phyloP scores from a whole-genome alignment of 2,329 filamentous ascomycete species.

The Sporothrix brasiliensis region DNA sequence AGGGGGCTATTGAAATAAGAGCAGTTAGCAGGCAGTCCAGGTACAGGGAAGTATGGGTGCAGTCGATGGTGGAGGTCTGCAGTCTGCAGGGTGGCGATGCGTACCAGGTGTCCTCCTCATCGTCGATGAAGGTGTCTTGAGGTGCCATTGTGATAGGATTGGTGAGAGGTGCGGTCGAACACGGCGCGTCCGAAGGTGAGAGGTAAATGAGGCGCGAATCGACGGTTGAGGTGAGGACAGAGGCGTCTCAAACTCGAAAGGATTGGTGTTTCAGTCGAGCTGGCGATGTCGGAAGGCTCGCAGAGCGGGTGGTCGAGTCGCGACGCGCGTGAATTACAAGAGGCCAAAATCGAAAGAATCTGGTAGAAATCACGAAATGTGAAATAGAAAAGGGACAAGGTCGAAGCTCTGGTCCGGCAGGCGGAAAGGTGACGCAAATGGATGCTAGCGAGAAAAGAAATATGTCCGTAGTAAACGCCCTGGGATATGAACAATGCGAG shows the following conservation, averaged over 20 bases:
- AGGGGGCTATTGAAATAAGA: constrained; percentile 68
- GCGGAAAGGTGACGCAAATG: not conserved
- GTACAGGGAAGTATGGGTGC: too few relatives aligned
- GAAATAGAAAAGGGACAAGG: constrained; percentile 17
- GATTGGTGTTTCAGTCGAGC: not conserved
- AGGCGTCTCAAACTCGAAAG: constrained; percentile 1
- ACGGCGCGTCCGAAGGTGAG: constrained; percentile 21
- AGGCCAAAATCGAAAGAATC: constrained; percentile 3
- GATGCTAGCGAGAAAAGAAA: not conserved
- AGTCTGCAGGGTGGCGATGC: constrained; percentile 34
- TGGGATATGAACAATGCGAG: constrained; percentile 18
- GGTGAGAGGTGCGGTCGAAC: constrained; percentile 8
- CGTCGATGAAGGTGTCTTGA: constrained; percentile 71
- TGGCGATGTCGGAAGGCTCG: not conserved
- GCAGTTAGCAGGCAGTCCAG: constrained; percentile 35
- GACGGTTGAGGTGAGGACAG: not conserved
- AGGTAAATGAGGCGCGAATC: constrained; percentile 3
- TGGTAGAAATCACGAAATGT: not conserved
- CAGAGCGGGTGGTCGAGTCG: constrained; percentile 7
- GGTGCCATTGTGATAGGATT: constrained; percentile 58
- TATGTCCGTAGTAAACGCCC: constrained; percentile 21
- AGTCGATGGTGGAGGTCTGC: constrained; percentile 3
- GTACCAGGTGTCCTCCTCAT: constrained; percentile 71
- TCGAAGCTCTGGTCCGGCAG: constrained; percentile 11
- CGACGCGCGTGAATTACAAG: constrained; percentile 9